Base-by-base conservation (phyloP, 2,329 filamentous ascomycete species). In the Colletotrichum sp. region DNA sequence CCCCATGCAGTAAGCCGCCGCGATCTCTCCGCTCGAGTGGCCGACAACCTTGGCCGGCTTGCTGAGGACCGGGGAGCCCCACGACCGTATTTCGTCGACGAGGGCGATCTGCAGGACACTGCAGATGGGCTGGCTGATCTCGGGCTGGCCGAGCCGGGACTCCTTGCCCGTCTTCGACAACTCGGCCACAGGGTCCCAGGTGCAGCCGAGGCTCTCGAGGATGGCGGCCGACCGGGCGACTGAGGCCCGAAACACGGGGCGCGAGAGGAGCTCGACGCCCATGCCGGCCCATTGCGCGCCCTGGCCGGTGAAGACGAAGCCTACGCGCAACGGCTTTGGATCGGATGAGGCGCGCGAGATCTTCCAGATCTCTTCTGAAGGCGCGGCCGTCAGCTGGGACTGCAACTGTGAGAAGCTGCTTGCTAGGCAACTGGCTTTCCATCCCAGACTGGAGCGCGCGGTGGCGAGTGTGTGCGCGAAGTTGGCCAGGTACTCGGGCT, bases 21-120 rank as follows among this genome's bases (percentile, higher is more conserved):
- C 82, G 59, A 86, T 85, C 77, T 87, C 85, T 9, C 85, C 85
- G 28, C 81, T 83, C 1, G 84, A 86, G 71, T 87, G 85, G 2
- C 86, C 85, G 2, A 83, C 79, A 1, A 85, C 83, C 16, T 75
- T 72, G n/a, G 77, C 21, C 0, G 83, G 83, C 0, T 32, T 71
- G 28, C 89, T 80, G 30, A 63, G 60, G 30, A 63, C 60, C 60
- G 60, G 18, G 8, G 87, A 74, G 3, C 79, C 78, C 64, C 82
- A 85, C 7, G 72, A 71, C 13, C 73, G 52, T 16, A 86, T 78
- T 0, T 85, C 75, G 7, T 87, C 82, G 0, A 87, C 81, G 0
- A 88, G 77, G 6, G 79, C 87, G 1, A 89, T 80, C 72, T 88
- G 85, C 16, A 84, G 71, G 3, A 80, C 80, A 7, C 83, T 85